These are phyloP conservation scores for Penicillium sp. DNA, from an alignment of 2,329 filamentous ascomycete species.

Conservation along the genomic window DNA sequence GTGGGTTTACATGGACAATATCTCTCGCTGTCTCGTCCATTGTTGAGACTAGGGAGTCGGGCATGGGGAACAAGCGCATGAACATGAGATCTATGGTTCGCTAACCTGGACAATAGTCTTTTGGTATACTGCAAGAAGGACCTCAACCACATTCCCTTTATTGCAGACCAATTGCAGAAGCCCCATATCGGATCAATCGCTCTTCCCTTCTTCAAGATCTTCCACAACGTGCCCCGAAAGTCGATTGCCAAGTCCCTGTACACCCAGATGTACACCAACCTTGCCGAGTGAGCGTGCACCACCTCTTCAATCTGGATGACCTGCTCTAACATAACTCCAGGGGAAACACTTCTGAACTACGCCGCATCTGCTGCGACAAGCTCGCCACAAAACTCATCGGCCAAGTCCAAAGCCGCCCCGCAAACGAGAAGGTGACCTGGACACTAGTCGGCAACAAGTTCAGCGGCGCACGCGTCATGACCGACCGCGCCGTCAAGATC, in stretches of 20 bases:
- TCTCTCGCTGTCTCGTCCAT: neutral
- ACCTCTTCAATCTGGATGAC: neutral
- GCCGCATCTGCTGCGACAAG: slow-evolving; percentile 47
- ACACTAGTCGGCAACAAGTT: slow-evolving; percentile 45
- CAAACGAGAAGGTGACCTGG: slow-evolving; percentile 43
- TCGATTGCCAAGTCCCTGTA: slow-evolving; percentile 51
- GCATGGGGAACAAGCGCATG: neutral
- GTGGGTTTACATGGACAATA: slow-evolving; percentile 32
- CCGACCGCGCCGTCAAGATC: slow-evolving; percentile 51
- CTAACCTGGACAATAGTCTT: slow-evolving; percentile 8
- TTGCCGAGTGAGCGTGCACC: slow-evolving; percentile 48
- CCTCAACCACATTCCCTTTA: slow-evolving; percentile 13
- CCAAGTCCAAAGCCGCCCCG: slow-evolving; percentile 45
- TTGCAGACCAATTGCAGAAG: slow-evolving; percentile 5
- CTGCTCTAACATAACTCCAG: slow-evolving; percentile 26
- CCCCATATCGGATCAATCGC: slow-evolving; percentile 33
- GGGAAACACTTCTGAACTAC: slow-evolving; percentile 44
- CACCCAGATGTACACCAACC: slow-evolving; percentile 53
- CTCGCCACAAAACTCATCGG: slow-evolving; percentile 42
- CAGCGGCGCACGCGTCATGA: slow-evolving; percentile 46
- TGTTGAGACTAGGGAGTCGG: neutral
- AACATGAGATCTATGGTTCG: neutral
- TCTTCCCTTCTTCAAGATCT: slow-evolving; percentile 33
- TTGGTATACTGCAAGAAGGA: slow-evolving; percentile 19
- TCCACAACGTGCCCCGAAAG: slow-evolving; percentile 37